Evolutionary conservation across 129 eudicot genomes (phyloP), one percentile per base, ranked within the genome.

Genomic region (Escallonia herrerae): DNA sequence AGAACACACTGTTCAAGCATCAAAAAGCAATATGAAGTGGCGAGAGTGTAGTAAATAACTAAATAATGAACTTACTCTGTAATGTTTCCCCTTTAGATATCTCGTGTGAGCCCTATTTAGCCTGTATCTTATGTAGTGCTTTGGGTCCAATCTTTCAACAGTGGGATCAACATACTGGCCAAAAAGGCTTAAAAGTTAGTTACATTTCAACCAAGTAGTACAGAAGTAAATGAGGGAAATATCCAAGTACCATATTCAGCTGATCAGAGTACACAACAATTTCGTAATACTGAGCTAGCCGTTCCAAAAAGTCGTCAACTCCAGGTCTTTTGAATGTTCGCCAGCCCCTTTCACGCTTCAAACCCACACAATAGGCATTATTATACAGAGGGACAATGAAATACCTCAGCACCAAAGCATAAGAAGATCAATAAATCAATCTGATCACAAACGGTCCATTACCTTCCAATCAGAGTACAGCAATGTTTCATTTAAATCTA

Each of bases 321-420:
- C 98, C 96, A 40, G 98, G 98, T 58, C 98, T 79, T 76, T 93
- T 93, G 61, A 85, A 88, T 33, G 98, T 93, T 77, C 87, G 74
- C 98, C 98, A 93, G 50, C 98, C 98, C 70, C 91, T 79, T 54
- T 93, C 98, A 80, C 98, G 98, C 98, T 93, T 65, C 62, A 60
- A 22, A 22, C 1, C 33, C 43, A 12, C 40, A 77, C 44, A 60
- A 9, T 22, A 22, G 33, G 33, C 1, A 43, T 22, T 63, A 40
- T 39, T 5, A 72, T 48, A 9, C 72, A 55, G 47, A 37, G 54
- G 15, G 39, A 8, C 6, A 46, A 37, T 60, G 40, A 13, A 14
- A 47, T 63, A 44, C 8, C 38, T 22, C 33, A 22, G 33, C 33
- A 22, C 33, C 33, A 22, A 22, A 22, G 33, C 33, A 22, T 22